Evolutionary conservation across 805 yeast species (phyloP).

Genomic region (Ogataea ramenticola): DNA sequence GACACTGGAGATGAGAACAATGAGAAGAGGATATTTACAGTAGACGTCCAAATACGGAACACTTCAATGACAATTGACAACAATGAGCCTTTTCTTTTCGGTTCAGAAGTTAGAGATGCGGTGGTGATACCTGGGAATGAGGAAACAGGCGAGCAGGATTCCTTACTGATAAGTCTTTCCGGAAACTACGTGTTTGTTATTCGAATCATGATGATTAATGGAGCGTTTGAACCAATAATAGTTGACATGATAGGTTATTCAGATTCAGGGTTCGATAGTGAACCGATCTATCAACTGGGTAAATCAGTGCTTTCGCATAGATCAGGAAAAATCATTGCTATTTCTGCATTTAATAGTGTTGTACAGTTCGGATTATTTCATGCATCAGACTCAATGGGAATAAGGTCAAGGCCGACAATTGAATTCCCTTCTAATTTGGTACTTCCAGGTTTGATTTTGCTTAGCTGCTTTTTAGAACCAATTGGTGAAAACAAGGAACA

Average conservation of each 20-base stretch:
- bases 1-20: too few species aligned
- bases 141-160: conserved; percentile 17
- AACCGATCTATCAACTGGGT: conserved; percentile 8
- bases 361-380: conserved; percentile 11
- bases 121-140: conserved; percentile 16
- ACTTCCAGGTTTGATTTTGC: conserved; percentile 17
- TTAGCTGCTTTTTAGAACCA: conserved; percentile 17
- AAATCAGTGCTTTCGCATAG: conserved; percentile 8
- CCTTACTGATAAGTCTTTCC: conserved; percentile 16
- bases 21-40: too few species aligned
- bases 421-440: conserved; percentile 12
- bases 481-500: background rate
- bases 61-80: conserved; percentile 19
- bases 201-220: conserved; percentile 11
- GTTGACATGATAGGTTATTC: conserved; percentile 9
- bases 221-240: conserved; percentile 16
- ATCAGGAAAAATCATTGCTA: conserved; percentile 15
- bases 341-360: conserved; percentile 17
- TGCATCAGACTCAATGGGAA: conserved; percentile 11
- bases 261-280: conserved; percentile 3
- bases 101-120: conserved; percentile 16
- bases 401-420: too few species aligned
- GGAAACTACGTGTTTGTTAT: conserved; percentile 16
- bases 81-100: conserved; percentile 11
- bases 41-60: conserved; percentile 13